A percentile compares a stretch with the other conserved stretches of the same genome.
Evolutionary conservation across 768 basidiomycete species (phyloP).

Genomic region (Lyophyllum shimeji): DNA sequence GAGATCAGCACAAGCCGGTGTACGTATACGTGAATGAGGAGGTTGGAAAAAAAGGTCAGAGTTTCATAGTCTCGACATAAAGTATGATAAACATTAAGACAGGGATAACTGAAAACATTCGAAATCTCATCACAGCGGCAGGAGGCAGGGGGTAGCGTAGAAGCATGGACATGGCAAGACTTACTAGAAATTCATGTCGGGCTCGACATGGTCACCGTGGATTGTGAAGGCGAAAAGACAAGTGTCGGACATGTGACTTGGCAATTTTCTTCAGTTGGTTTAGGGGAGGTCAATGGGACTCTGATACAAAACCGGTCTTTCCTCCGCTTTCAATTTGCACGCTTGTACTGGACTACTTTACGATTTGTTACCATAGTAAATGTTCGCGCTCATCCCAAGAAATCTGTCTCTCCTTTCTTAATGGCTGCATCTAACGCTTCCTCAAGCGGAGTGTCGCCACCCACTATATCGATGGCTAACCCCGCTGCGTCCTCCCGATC

Average conservation of each 20-base stretch:
- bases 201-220: no score
- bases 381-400: constrained; percentile 24
- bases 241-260: neutral
- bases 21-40: neutral
- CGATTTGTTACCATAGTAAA: neutral
- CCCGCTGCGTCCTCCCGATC: constrained; percentile 55
- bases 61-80: constrained; percentile 33
- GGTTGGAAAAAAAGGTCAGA: constrained; percentile 18
- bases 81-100: constrained; percentile 31
- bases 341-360: neutral
- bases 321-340: no score
- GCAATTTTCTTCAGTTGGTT: neutral
- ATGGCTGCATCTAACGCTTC: constrained; percentile 50
- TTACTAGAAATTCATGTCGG: neutral
- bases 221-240: neutral
- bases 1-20: neutral
- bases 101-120: constrained; percentile 36
- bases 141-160: neutral
- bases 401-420: constrained; percentile 47
- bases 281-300: constrained; percentile 9
- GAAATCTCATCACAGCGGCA: constrained; percentile 24
- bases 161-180: neutral
- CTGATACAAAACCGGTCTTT: no score
- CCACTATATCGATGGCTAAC: constrained; percentile 58
- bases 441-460: constrained; percentile 47